These are phyloP conservation scores for Fragilaria radians DNA, from an alignment of 108 stramenopile genomes.

Conservation along the genomic window DNA sequence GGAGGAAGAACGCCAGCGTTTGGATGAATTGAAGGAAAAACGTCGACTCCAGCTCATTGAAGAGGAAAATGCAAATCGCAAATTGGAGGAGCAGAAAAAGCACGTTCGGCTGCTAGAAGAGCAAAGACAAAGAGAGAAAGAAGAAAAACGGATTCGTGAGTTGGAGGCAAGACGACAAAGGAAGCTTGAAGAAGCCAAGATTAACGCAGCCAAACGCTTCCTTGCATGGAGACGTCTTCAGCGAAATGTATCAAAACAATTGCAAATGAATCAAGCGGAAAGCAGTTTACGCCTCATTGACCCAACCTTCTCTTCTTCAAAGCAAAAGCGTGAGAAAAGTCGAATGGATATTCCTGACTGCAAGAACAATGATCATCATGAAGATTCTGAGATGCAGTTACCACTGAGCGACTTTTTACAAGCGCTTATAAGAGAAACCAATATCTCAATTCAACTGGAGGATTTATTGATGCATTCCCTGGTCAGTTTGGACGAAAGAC, in stretches of 20 bases:
- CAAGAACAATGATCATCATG: too few relatives aligned
- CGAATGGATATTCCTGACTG: not conserved
- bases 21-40: constrained; percentile 2
- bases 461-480: too few relatives aligned
- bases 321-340: not conserved
- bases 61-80: constrained; percentile 9
- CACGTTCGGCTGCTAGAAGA: not conserved
- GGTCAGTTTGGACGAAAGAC: too few relatives aligned
- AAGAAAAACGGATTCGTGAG: constrained; percentile 15
- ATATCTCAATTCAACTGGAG: too few relatives aligned
- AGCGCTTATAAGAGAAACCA: not conserved
- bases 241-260: not conserved
- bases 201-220: constrained; percentile 17
- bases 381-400: not conserved
- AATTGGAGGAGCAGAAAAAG: constrained; percentile 13
- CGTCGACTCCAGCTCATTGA: constrained; percentile 10
- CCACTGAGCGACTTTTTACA: not conserved
- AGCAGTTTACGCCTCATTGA: constrained; percentile 14
- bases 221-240: constrained; percentile 14
- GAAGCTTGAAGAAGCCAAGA: constrained; percentile 17
- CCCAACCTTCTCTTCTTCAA: constrained; percentile 12
- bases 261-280: not conserved
- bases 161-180: constrained; percentile 14
- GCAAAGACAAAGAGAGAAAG: not conserved
- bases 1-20: constrained; percentile 11